A percentile compares a stretch with the other conserved stretches of the same genome.
phyloP scores from a whole-genome alignment of 495 filamentous ascomycete species.

The Bryoglossum gracile region DNA sequence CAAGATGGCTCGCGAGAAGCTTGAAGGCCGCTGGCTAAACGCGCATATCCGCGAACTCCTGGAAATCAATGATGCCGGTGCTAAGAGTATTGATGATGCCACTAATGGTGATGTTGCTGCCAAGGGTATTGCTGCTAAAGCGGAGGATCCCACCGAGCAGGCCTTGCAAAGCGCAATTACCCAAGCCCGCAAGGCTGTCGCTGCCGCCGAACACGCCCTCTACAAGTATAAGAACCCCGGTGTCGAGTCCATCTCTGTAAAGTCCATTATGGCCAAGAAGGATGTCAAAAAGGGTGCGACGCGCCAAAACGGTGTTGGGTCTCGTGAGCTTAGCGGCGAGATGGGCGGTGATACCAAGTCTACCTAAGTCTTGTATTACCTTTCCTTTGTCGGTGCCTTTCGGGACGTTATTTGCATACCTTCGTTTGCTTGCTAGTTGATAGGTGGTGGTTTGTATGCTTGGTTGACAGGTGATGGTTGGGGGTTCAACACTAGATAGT shows the following conservation, averaged over 20 bases:
- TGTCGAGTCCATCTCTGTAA: neutral
- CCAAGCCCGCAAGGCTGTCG: constrained; percentile 35
- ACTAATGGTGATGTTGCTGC: neutral
- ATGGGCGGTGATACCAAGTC: constrained; percentile 51
- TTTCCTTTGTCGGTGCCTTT: too few relatives aligned
- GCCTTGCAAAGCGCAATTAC: constrained; percentile 15
- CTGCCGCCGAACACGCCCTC: constrained; percentile 30
- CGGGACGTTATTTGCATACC: too few relatives aligned
- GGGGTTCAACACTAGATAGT: too few relatives aligned
- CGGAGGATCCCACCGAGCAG: neutral
- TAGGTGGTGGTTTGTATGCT: too few relatives aligned
- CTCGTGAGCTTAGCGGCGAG: constrained; percentile 44
- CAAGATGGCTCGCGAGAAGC: constrained; percentile 39
- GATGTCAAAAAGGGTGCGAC: constrained; percentile 1
- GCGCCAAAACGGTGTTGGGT: constrained; percentile 33
- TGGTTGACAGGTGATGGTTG: too few relatives aligned
- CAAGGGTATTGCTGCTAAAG: neutral
- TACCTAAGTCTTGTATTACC: too few relatives aligned
- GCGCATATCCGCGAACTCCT: constrained; percentile 46
- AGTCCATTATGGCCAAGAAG: neutral
- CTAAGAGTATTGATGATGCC: neutral
- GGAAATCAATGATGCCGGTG: constrained; percentile 25
- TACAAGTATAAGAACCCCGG: constrained; percentile 25
- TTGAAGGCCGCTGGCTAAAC: constrained; percentile 47
- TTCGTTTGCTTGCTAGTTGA: too few relatives aligned